Base-by-base conservation (phyloP, 495 filamentous ascomycete genomes). In the Penicillium odoratum region DNA sequence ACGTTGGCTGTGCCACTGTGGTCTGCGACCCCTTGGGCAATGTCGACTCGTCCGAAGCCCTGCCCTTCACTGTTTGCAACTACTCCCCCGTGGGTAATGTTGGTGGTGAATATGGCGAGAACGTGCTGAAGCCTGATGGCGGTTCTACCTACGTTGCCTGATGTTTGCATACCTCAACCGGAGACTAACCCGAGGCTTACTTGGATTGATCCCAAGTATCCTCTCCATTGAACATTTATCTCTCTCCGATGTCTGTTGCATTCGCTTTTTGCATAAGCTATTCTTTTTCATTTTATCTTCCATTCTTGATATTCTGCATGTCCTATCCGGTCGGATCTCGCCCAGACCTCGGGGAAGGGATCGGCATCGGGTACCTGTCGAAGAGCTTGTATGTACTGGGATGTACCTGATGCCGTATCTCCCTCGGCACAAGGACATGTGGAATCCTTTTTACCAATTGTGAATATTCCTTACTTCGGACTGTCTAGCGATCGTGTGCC, bases 21-120 rank as follows among this genome's bases (percentile, higher is more conserved):
- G 63, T 71, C 30, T 90, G 88, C 74, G 34, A 69, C n/a, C 68
- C 61, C 58, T 67, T 84, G 52, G 67, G 68, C 55, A 78, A 82
- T 57, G 64, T 77, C 28, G 74, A 73, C 44, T 78, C 77, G 65
- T 79, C 78, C 67, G 57, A 68, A 3, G 48, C 74, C 11, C 73
- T 83, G 15, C 79, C 84, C 9, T 81, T 78, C 68, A 92, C 89
- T 48, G 91, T 96, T 49, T 98, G 94, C 88, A 93, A 97, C 79
- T 98, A 98, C 74, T 74, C 69, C 48, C 80, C 88, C 60, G 69
- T 83, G 57, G 89, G 89, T 88, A 76, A 94, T 75, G 77, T 87
- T 53, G 81, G 72, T 16, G 85, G 83, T 57, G 72, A 80, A 45
- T 95, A 90, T 61, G 83, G 61, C 56, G 63, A 63, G 34, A 92